Percentiles rank a stretch among this genome's conserved stretches.
Conservation (phyloP, 208 protist genomes). For the Angomonas ambiguus region DNA sequence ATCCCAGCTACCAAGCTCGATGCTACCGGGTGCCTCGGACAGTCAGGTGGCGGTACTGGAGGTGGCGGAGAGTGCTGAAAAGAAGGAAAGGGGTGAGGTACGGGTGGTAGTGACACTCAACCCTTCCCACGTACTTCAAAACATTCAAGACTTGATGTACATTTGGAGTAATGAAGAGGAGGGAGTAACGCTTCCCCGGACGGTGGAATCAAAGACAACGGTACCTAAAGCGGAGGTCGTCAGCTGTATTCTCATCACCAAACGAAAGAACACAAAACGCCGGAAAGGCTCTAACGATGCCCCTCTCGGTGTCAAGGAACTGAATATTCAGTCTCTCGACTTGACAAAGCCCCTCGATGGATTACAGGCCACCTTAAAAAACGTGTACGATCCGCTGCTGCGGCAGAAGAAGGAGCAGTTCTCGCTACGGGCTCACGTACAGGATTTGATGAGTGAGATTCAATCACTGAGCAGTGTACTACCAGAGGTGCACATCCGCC, state of each 20-base stretch:
- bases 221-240: not conserved
- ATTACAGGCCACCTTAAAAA: slow-evolving; percentile 53
- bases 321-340: slow-evolving; percentile 67
- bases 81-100: not conserved
- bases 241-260: slow-evolving; percentile 18
- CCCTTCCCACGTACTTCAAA: not conserved
- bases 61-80: slow-evolving; percentile 6
- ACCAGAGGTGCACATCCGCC: slow-evolving; percentile 57
- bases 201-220: not conserved
- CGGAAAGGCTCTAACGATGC: not conserved
- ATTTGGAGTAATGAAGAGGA: not conserved
- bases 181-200: not conserved
- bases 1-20: not conserved
- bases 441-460: slow-evolving; percentile 71
- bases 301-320: slow-evolving; percentile 39
- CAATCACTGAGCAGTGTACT: slow-evolving; percentile 44
- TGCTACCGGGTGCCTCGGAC: not conserved
- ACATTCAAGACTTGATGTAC: slow-evolving; percentile 2
- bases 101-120: not conserved
- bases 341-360: slow-evolving; percentile 45
- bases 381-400: slow-evolving; percentile 75
- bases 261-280: not conserved
- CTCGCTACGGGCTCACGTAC: slow-evolving; percentile 48
- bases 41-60: slow-evolving; percentile 9
- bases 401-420: slow-evolving; percentile 32